Evolutionary conservation across 805 yeast genomes (phyloP), one percentile per base, ranked within the genome.

Genomic region (Danielia reshetovae): DNA sequence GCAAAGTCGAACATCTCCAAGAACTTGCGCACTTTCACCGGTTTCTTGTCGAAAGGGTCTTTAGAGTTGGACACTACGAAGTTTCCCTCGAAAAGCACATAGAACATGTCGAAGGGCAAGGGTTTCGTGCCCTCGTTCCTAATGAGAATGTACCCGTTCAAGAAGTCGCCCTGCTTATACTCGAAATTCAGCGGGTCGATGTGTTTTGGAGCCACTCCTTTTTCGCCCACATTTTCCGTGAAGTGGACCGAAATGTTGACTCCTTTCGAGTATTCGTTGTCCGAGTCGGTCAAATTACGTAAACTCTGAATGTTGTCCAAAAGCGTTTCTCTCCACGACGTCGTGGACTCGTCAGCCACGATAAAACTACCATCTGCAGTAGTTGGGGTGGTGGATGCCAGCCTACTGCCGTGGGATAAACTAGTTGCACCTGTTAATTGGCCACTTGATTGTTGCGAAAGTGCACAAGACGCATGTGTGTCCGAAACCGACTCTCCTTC

Each of bases 161-260:
- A 63, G 14, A 66, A 65, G 49, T 81, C 88, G n/a, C 86, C 86
- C 9, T 81, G 79, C 13, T 74, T 74, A 49, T 74, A 82, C 51
- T 79, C 85, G 42, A 44, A 54, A 16, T 50, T 36, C 36, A 57
- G 53, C 6, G 60, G 57, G 34, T 63, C 60, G 5, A 65, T 55
- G 17, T 45, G 39, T 21, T 45, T 54, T 4, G 65, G 65, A 1
- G 24, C 35, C 32, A 47, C 42, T 5, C 62, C 62, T 2, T 42
- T 18, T 27, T 52, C 45, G 16, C 68, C 58, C 12, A 63, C 54
- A 9, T 61, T 60, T 30, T 59, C 56, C 3, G 69, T 66, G 43
- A 63, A 65, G 23, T 45, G 46, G 14, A 62, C 43, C 4, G 51
- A 35, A 11, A 65, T 51, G 12, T 56, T 45, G 5, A 65, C 42